A percentile compares a stretch with the other conserved stretches of the same genome.
phyloP scores from a whole-genome alignment of 495 filamentous ascomycete species.

The Letharia columbiana region DNA sequence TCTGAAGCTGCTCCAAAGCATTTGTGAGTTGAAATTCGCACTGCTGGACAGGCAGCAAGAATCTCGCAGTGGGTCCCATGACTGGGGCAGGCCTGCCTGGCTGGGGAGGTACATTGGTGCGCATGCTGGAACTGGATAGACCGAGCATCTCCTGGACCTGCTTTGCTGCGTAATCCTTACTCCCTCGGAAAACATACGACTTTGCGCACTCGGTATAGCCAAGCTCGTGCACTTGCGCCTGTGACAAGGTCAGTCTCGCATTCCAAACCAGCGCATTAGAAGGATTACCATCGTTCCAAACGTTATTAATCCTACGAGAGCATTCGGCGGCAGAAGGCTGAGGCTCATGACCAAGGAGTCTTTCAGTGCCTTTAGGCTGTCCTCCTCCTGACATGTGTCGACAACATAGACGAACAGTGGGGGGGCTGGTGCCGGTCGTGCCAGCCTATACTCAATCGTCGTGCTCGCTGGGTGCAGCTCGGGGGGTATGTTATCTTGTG shows the following conservation, averaged over 20 bases:
- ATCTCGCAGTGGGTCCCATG: conserved; percentile 76
- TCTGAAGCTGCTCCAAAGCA: conserved; percentile 91
- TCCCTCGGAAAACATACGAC: conserved; percentile 98
- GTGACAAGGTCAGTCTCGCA: conserved; percentile 29
- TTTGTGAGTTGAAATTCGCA: conserved; percentile 98
- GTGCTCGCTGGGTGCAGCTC: conserved; percentile 91
- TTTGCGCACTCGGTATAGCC: conserved; percentile 98
- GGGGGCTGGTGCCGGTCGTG: conserved; percentile 83
- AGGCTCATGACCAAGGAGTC: conserved; percentile 97
- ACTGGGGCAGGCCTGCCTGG: conserved; percentile 64
- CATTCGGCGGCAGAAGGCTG: conserved; percentile 84
- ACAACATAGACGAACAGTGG: conserved; percentile 98
- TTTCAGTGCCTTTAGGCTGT: conserved; percentile 90
- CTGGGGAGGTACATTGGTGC: conserved; percentile 73
- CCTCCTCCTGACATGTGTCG: conserved; percentile 97
- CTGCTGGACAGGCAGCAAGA: conserved; percentile 89
- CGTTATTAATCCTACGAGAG: conserved; percentile 90
- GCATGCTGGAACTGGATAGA: conserved; percentile 54
- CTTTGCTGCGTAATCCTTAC: conserved; percentile 93
- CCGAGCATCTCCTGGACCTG: conserved; percentile 99
- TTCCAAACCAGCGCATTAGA: neutral
- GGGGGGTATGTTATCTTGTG: conserved; percentile 84
- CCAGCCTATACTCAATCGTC: conserved; percentile 94
- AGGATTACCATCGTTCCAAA: conserved; percentile 85
- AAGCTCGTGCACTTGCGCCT: conserved; percentile 96